Conservation (phyloP, 805 yeast species). For the Starmerella apicola region DNA sequence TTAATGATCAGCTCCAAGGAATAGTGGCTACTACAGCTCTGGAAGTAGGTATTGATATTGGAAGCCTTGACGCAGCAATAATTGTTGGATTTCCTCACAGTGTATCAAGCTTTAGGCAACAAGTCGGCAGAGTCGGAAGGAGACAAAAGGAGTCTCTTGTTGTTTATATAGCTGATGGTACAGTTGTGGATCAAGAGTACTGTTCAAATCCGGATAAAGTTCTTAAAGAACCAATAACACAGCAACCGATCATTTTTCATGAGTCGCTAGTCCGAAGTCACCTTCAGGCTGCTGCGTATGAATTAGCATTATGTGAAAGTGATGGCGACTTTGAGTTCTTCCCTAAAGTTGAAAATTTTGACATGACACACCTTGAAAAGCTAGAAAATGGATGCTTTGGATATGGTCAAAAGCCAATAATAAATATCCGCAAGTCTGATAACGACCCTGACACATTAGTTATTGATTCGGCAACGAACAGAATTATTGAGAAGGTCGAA, state of each 20-base stretch:
- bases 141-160: slow-evolving; percentile 72
- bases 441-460: slow-evolving; percentile 71
- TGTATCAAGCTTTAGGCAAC: slow-evolving; percentile 81
- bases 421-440: slow-evolving; percentile 70
- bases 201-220: slow-evolving; percentile 55
- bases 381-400: slow-evolving; percentile 41
- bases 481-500: slow-evolving; percentile 77
- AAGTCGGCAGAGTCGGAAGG: slow-evolving; percentile 95
- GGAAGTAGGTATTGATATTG: slow-evolving; percentile 91
- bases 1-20: slow-evolving; percentile 70
- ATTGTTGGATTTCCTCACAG: slow-evolving; percentile 89
- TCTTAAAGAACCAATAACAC: slow-evolving; percentile 42
- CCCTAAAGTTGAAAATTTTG: slow-evolving; percentile 24
- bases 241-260: slow-evolving; percentile 47
- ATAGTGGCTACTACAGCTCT: slow-evolving; percentile 90
- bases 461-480: slow-evolving; percentile 71
- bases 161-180: slow-evolving; percentile 61
- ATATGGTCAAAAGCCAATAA: slow-evolving; percentile 58
- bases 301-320: slow-evolving; percentile 47
- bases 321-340: slow-evolving; percentile 49
- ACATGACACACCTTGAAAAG: slow-evolving; percentile 2
- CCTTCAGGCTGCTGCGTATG: slow-evolving; percentile 89
- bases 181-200: slow-evolving; percentile 78
- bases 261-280: slow-evolving; percentile 59
- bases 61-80: slow-evolving; percentile 80